Evolutionary conservation across 1,284 basidiomycete genomes (phyloP).

Genomic region (Trichosporon ovoides): DNA sequence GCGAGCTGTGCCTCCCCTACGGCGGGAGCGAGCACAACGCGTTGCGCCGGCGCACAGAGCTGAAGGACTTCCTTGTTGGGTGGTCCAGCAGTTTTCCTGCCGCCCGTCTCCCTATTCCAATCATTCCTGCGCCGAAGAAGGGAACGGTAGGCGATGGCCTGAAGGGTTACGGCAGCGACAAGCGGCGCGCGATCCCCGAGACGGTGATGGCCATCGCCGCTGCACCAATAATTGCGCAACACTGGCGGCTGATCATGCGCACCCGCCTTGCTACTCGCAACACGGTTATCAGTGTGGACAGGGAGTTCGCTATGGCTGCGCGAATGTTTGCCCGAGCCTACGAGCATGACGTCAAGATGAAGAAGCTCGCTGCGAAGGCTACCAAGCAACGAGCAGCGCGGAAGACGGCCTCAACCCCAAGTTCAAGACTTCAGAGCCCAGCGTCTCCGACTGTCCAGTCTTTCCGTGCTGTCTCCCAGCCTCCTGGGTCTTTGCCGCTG

Average conservation of each 20-base stretch:
- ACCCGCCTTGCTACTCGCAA: constrained; percentile 18
- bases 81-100: constrained; percentile 24
- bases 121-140: constrained; percentile 20
- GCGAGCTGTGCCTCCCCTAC: constrained; percentile 6
- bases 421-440: not conserved
- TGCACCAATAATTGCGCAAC: constrained; percentile 20
- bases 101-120: constrained; percentile 18
- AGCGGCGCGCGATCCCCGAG: constrained; percentile 30
- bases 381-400: not conserved
- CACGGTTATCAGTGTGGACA: constrained; percentile 18
- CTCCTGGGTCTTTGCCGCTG: not conserved
- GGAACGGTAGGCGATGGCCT: constrained; percentile 28
- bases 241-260: constrained; percentile 27
- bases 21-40: constrained; percentile 10
- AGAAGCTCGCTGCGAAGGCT: not conserved
- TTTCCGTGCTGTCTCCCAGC: not conserved
- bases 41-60: constrained; percentile 12
- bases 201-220: constrained; percentile 23
- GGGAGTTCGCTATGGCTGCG: constrained; percentile 25
- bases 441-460: not conserved
- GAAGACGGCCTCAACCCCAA: not conserved
- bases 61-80: constrained; percentile 17
- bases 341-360: constrained; percentile 1
- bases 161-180: constrained; percentile 18
- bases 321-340: constrained; percentile 23